Evolutionary conservation across 2,329 filamentous ascomycete genomes (phyloP).

Genomic region (Onygena corvina): DNA sequence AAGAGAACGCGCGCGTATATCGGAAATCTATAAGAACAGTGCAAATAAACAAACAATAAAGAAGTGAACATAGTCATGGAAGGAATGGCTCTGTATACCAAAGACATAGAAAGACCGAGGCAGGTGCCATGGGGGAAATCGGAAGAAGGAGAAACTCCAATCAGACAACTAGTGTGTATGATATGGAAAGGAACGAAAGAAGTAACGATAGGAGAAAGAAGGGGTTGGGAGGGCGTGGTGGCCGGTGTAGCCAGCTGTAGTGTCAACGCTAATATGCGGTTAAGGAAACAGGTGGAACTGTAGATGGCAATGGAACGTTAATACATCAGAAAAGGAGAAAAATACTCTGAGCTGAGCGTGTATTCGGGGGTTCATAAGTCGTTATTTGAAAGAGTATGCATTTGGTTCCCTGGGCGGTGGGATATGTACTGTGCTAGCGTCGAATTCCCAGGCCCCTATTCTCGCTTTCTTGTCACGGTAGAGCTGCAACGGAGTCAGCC

Average conservation of each 20-base stretch:
- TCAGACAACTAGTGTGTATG: neutral
- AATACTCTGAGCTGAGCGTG: too few relatives aligned
- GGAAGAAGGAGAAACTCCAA: neutral
- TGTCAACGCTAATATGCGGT: neutral
- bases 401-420: conserved; percentile 15
- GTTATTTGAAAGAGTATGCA: neutral
- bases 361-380: neutral
- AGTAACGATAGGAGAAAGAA: neutral
- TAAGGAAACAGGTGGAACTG: neutral
- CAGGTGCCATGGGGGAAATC: neutral
- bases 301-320: neutral
- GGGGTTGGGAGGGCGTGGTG: neutral
- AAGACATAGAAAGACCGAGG: neutral
- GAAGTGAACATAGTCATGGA: neutral
- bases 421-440: conserved; percentile 26
- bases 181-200: neutral
- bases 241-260: neutral
- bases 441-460: conserved; percentile 27
- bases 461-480: conserved; percentile 20
- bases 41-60: neutral
- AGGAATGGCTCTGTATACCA: neutral
- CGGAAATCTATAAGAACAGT: neutral
- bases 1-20: neutral
- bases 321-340: neutral
- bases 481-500: conserved; percentile 28